phyloP scores from a whole-genome alignment of 1,284 basidiomycete genomes.

The Cutaneotrichosporon cavernicola region DNA sequence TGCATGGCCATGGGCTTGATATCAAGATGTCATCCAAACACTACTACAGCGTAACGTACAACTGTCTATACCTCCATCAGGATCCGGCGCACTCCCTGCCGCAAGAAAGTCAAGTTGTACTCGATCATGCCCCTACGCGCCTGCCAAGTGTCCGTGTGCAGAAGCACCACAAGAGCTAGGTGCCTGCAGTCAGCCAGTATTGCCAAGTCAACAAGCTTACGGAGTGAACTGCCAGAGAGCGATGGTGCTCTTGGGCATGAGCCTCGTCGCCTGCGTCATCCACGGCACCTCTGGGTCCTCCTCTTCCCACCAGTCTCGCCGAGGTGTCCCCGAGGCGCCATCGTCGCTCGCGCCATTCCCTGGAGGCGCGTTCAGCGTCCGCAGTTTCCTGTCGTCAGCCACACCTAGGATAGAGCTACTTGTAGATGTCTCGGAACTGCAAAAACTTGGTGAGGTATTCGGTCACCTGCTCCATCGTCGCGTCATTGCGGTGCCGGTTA shows the following conservation, averaged over 20 bases:
- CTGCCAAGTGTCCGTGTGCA: slow-evolving; percentile 77
- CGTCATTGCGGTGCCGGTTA: slow-evolving; percentile 57
- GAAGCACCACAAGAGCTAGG: slow-evolving; percentile 74
- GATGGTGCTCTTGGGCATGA: slow-evolving; percentile 66
- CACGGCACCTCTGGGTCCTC: slow-evolving; percentile 50
- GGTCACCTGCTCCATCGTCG: slow-evolving; percentile 83
- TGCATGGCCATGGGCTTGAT: not conserved
- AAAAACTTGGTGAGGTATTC: slow-evolving; percentile 88
- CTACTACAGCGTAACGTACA: not conserved
- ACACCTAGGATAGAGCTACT: not conserved
- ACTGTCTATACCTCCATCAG: slow-evolving; percentile 36
- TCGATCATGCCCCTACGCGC: slow-evolving; percentile 78
- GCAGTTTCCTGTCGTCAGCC: not conserved
- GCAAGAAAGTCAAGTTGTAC: slow-evolving; percentile 87
- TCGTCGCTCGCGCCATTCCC: not conserved
- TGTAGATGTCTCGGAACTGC: slow-evolving; percentile 78
- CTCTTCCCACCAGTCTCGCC: slow-evolving; percentile 46
- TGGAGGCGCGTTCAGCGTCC: not conserved
- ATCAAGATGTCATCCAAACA: too few species aligned
- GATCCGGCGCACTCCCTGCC: slow-evolving; percentile 56
- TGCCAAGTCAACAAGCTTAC: slow-evolving; percentile 45
- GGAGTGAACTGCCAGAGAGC: slow-evolving; percentile 83
- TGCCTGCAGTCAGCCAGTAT: slow-evolving; percentile 40
- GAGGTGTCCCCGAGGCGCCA: slow-evolving; percentile 1
- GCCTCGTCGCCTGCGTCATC: slow-evolving; percentile 45